Conservation (phyloP, 2,329 filamentous ascomycete species). For the Pyrenochaeta sp. region DNA sequence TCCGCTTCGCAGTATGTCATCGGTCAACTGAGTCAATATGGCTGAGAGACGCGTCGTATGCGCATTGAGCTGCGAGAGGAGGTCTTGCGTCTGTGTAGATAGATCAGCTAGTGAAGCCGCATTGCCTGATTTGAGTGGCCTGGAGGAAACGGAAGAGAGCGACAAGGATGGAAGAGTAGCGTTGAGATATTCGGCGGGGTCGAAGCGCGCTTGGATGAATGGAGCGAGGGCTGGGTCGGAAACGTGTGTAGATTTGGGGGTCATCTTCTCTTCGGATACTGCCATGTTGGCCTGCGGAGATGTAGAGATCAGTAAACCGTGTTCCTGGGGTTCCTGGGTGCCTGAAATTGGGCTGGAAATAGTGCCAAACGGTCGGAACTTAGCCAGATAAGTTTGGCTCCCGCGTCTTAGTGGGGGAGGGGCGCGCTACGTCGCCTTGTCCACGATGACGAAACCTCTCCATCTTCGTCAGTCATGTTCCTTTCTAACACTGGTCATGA, state of each 20-base stretch:
- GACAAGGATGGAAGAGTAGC: conserved; percentile 74
- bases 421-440: conserved; percentile 14
- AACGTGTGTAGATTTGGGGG: conserved; percentile 61
- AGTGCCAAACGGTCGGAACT: conserved; percentile 22
- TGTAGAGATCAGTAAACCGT: conserved; percentile 13
- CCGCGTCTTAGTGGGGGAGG: conserved; percentile 27
- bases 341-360: conserved; percentile 14
- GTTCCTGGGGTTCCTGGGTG: conserved; percentile 16
- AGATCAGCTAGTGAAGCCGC: conserved; percentile 75
- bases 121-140: conserved; percentile 49
- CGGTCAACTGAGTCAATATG: conserved; percentile 86
- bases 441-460: not conserved
- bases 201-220: conserved; percentile 80
- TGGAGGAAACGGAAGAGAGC: conserved; percentile 54
- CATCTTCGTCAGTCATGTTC: not conserved
- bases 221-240: conserved; percentile 76
- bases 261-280: conserved; percentile 26
- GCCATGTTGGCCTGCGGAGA: conserved; percentile 34
- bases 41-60: conserved; percentile 85
- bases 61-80: conserved; percentile 87
- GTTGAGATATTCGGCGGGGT: conserved; percentile 87
- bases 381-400: conserved; percentile 16
- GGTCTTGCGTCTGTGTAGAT: conserved; percentile 79
- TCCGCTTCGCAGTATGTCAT: conserved; percentile 91
- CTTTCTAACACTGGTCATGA: not conserved